Evolutionary conservation across 2,329 filamentous ascomycete species (phyloP), one percentile per base, ranked within the genome.

Genomic region (Phaeomoniella chlamydospora): DNA sequence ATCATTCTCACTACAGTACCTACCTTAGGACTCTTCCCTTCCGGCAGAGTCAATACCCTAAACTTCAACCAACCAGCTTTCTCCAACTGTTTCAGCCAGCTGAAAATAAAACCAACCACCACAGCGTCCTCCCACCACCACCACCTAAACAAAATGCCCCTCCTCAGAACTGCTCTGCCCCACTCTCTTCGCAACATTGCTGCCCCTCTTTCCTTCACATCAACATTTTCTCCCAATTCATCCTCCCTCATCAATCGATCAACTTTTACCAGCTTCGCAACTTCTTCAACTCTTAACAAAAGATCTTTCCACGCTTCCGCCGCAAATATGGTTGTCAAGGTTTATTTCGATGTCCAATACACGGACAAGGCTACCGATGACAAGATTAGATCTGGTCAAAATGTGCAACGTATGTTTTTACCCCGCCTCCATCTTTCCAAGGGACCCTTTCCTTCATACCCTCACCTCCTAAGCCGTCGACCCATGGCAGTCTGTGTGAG

Each of bases 311-410:
- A 71, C 58, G 67, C 74, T 53, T 69, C 81, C 58, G 63, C 78
- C 54, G 65, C 72, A 68, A 77, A 70, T 61, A 94, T 93, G 85
- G 65, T 68, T 56, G 64, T 74, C 59, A 76, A 79, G 59, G 76
- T 76, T 66, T 83, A 65, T 68, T 86, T 88, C 67, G 79, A 87
- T 44, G 55, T 92, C 48, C 65, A 80, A 56, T 66, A 67, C 57
- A 64, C 68, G 58, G 64, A 61, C 56, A 57, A 58, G 41, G 61
- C 70, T 48, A 79, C 74, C 45, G 46, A 59, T 18, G 55, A 59
- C 35, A 59, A 76, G 44, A 64, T 74, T 64, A 54, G 80, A 83
- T 70, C 68, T 74, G 51, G 34, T 41, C 39, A 35, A 18, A 35
- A 51, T 45, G 29, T 42, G 43, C 43, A 26, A 26, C 22, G 51